Evolutionary conservation across 768 basidiomycete genomes (phyloP), one percentile per base, ranked within the genome.

Genomic region (Tephrocybe sp.): DNA sequence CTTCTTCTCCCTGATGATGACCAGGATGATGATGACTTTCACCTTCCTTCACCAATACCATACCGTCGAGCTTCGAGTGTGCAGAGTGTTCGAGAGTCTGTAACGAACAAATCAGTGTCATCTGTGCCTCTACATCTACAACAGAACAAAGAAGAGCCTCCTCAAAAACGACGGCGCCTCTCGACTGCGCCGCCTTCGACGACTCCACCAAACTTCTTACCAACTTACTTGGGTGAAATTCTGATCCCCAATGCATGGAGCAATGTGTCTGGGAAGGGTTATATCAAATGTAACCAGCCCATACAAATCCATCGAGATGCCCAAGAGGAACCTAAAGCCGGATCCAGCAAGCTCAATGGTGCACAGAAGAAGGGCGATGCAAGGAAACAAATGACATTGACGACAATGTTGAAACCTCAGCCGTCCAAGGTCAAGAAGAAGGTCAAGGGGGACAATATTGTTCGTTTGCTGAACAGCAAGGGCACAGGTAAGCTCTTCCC

Each of bases 211-310:
- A 36, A 48, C 18, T 54, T 58, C 51, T 55, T 50, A 11, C 71
- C 74, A 1, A 71, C 64, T 9, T 90, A 87, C 60, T 57, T 91
- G 22, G 89, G 89, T 9, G 84, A 83, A 41, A 72, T 89, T 42
- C 53, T 89, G 9, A 76, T 89, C 19, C 75, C 78, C 18, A 85
- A 87, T 58, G 89, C 87, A 9, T 91, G 87, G 87, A 88, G 86
- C 54, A 90, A 84, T 32, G 85, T 79, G 12, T 85, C 79, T 41
- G 89, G 89, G 1, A 81, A 76, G 57, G 84, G 85, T 3, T 89
- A 89, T 52, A 71, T 88, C 30, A 82, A 82, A 52, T 52, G 69
- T 18, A 79, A 80, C n/a, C 88, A 90, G n/a, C 61, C 73, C 19
- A 67, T 90, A 19, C 58, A 61, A 39, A 69, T 89, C 9, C 77